Percentiles rank a stretch among this genome's conserved stretches.
Evolutionary conservation across 2,329 filamentous ascomycete genomes (phyloP).

Genomic region (Pezicula neosporulosa): DNA sequence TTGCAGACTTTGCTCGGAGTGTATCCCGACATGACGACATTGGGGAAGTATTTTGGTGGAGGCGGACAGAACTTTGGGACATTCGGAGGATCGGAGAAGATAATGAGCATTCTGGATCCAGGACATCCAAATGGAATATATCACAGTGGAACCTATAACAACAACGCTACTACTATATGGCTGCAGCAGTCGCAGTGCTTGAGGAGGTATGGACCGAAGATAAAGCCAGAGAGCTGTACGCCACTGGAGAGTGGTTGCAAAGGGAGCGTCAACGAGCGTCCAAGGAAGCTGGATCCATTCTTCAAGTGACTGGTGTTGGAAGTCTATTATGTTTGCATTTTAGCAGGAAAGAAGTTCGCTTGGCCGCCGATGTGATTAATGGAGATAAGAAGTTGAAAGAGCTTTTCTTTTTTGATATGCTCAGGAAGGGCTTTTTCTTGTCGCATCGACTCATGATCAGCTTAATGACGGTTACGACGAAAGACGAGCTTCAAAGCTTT

Average conservation of each 20-base stretch:
- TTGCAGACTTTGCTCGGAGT: slow-evolving; percentile 39
- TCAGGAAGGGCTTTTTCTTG: slow-evolving; percentile 11
- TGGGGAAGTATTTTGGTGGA: slow-evolving; percentile 65
- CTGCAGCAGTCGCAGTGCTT: slow-evolving; percentile 38
- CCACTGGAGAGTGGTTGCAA: slow-evolving; percentile 7
- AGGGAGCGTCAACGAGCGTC: slow-evolving; percentile 5
- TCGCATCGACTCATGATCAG: slow-evolving; percentile 10
- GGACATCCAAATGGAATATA: slow-evolving; percentile 35
- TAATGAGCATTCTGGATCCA: slow-evolving; percentile 57
- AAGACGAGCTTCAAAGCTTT: slow-evolving; percentile 8
- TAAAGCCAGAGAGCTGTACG: slow-evolving; percentile 8
- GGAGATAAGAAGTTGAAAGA: slow-evolving; percentile 5
- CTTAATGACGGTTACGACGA: slow-evolving; percentile 8
- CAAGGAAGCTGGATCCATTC: slow-evolving; percentile 1
- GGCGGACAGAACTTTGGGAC: slow-evolving; percentile 64
- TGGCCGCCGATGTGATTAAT: slow-evolving; percentile 8
- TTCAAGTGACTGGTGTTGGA: slow-evolving; percentile 11
- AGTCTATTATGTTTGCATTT: slow-evolving; percentile 14
- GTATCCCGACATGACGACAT: slow-evolving; percentile 56
- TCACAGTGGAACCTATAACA: slow-evolving; percentile 65
- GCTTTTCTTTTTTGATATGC: slow-evolving; percentile 17
- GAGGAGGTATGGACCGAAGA: slow-evolving; percentile 8
- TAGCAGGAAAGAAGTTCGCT: slow-evolving; percentile 3
- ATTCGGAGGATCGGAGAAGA: slow-evolving; percentile 54
- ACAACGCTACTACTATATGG: slow-evolving; percentile 56